A percentile compares a stretch with the other conserved stretches of the same genome.
These are phyloP conservation scores for Monascus ruber DNA, from an alignment of 2,329 filamentous ascomycete species.

Conservation along the genomic window DNA sequence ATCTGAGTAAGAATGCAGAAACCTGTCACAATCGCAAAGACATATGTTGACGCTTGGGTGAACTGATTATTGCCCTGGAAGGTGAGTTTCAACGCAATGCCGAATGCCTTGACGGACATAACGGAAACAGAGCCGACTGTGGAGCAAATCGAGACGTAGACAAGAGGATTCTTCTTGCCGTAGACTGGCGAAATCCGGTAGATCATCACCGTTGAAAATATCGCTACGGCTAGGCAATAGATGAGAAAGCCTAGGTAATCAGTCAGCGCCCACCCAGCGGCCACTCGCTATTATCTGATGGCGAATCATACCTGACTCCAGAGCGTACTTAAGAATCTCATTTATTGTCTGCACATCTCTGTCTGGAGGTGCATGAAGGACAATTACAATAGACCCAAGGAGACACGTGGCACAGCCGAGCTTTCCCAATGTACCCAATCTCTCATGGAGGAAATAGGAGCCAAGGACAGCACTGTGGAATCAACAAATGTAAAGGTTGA, in stretches of 20 bases:
- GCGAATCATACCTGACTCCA: slow-evolving; percentile 63
- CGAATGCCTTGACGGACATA: slow-evolving; percentile 98
- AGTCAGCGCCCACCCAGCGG: no score
- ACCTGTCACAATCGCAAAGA: slow-evolving; percentile 84
- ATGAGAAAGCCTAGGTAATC: slow-evolving; percentile 63
- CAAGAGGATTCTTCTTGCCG: slow-evolving; percentile 88
- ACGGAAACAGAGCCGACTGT: slow-evolving; percentile 94
- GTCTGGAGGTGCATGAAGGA: slow-evolving; percentile 91
- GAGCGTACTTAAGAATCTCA: slow-evolving; percentile 78
- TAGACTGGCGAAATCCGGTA: slow-evolving; percentile 83
- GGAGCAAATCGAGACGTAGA: slow-evolving; percentile 96
- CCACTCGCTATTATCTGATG: neutral
- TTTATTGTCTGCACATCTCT: slow-evolving; percentile 85
- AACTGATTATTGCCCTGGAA: slow-evolving; percentile 93
- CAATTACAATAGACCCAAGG: slow-evolving; percentile 92
- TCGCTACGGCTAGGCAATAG: slow-evolving; percentile 67
- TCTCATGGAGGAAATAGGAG: slow-evolving; percentile 86
- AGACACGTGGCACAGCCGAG: slow-evolving; percentile 93
- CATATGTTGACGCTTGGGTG: slow-evolving; percentile 86
- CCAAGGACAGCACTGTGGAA: slow-evolving; percentile 65
- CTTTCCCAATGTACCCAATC: slow-evolving; percentile 80
- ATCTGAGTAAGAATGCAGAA: slow-evolving; percentile 98
- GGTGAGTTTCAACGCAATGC: slow-evolving; percentile 92
- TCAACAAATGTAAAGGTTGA: slow-evolving; percentile 1
- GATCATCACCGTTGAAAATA: slow-evolving; percentile 89